Evolutionary conservation across 306 rosid species (phyloP), one percentile per base, ranked within the genome.

Genomic region (Lithocarpus polystachyus): DNA sequence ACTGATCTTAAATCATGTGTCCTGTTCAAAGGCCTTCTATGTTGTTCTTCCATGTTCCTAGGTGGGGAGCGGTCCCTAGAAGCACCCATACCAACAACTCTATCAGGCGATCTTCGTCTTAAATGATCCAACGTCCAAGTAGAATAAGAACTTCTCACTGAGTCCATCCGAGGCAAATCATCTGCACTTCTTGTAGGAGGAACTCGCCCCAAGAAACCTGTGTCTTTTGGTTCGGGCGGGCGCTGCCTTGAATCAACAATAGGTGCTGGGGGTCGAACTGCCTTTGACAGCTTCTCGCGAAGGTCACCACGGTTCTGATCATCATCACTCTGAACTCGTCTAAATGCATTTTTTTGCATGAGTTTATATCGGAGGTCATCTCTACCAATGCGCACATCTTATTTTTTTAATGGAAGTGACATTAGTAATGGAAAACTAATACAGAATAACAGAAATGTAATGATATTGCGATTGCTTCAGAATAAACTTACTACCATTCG

Each of bases 331-430:
- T 83, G 87, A 68, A 82, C 74, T 26, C 76, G 82, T 84, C 88
- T 83, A n/a, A 71, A 76, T 33, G 91, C 88, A 85, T 81, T 86
- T 86, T 93, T 95, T 74, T 53, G 87, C 90, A 91, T 84, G 79
- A 95, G 97, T 84, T 93, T 95, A 81, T 85, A 79, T 20, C 97
- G 96, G 22, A 95, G 99, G 81, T 95, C 99, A 74, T 89, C 88
- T 89, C 85, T 89, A 43, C 87, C 87, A 82, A 95, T 81, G 79
- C 45, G 83, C 24, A 73, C 71, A 81, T 80, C 95, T 87, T 82
- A 23, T 18, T 64, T 84, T 48, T 59, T 84, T 52, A 56, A 77
- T 17, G 26, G 40, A 59, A 67, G 67, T 31, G 1, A 75, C 45
- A 83, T 84, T 69, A 82, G 75, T 78, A 68, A 84, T 14, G 4